Evolutionary conservation across 2,329 filamentous ascomycete genomes (phyloP), one percentile per base, ranked within the genome.

Genomic region (Ophiostoma novo-ulmi): DNA sequence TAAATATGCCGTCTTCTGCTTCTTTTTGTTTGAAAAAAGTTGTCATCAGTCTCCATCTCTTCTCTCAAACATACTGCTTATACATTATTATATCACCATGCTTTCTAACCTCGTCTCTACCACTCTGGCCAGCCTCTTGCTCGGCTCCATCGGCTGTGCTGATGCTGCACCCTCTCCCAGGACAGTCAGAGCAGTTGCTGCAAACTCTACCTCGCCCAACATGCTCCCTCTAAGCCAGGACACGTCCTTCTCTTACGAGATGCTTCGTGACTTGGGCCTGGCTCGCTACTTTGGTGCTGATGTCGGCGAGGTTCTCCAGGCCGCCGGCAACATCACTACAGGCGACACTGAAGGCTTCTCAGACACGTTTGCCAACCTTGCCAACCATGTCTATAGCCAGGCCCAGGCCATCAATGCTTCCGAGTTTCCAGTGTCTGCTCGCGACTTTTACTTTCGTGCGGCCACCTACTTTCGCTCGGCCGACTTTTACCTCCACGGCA

Each of bases 401-500:
- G 74, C 75, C 10, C 67, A 71, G 20, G 70, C 72, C 14, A 75
- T 77, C 44, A 71, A 77, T 66, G 17, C 71, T 1, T 70, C 31
- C 1, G 31, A 63, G 26, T 69, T 75, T 36, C 75, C 77, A 5
- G 73, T 77, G 52, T 76, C 76, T 2, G 74, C 73, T 10, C 75
- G 78, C 26, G 77, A 80, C 65, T 75, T 75, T 11, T 75, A 75
- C 52, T 80, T 81, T 73, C 75, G 75, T 8, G 78, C 77, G 1
- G 72, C 79, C 8, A 76, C 71, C n/a, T 81, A 81, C 74, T 81
- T 76, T 73, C 78, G 79, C 58, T 71, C 73, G 1, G 78, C 80
- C 38, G 79, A 80, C 72, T 80, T 80, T 75, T 81, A 75, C 75
- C 74, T 80, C 11, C 78, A 80, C 71, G 76, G 76, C 10, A 79